phyloP scores from a whole-genome alignment of 768 basidiomycete genomes.

The Sarcomyxa edulis region DNA sequence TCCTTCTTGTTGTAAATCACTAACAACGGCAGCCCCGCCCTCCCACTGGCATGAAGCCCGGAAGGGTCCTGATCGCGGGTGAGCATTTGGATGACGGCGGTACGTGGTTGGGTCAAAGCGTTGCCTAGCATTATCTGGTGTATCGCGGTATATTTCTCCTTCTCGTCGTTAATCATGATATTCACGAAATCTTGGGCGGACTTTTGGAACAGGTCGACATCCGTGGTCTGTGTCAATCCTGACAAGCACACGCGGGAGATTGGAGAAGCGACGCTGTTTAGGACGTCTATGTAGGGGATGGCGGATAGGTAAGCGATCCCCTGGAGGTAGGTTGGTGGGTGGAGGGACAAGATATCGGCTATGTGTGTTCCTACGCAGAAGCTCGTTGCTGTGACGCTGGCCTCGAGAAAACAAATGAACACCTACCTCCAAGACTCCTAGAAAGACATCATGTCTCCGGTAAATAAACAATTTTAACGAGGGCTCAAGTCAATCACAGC shows the following conservation, averaged over 20 bases:
- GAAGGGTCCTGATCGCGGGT: constrained; percentile 18
- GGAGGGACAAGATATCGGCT: too few species aligned
- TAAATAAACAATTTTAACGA: too few species aligned
- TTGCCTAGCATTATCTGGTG: constrained; percentile 17
- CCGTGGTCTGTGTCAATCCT: constrained; percentile 12
- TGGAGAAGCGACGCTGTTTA: constrained; percentile 13
- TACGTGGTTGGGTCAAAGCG: constrained; percentile 19
- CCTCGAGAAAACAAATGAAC: too few species aligned
- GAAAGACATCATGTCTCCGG: too few species aligned
- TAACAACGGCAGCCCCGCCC: constrained; percentile 19
- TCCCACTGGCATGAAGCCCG: constrained; percentile 18
- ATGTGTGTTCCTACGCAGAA: too few species aligned
- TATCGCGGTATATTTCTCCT: constrained; percentile 2
- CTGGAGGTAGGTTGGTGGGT: constrained; percentile 17
- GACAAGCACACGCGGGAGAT: constrained; percentile 12
- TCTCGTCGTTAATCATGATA: not conserved
- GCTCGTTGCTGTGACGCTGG: too few species aligned
- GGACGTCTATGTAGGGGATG: constrained; percentile 20
- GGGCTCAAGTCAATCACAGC: too few species aligned
- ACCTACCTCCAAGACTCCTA: too few species aligned
- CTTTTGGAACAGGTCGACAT: constrained; percentile 18
- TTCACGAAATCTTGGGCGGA: constrained; percentile 15
- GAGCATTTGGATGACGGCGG: constrained; percentile 13
- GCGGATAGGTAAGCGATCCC: constrained; percentile 21
- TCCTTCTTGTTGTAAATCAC: constrained; percentile 21